phyloP scores from a whole-genome alignment of 108 stramenopile species.

The Nitzschia sp. region DNA sequence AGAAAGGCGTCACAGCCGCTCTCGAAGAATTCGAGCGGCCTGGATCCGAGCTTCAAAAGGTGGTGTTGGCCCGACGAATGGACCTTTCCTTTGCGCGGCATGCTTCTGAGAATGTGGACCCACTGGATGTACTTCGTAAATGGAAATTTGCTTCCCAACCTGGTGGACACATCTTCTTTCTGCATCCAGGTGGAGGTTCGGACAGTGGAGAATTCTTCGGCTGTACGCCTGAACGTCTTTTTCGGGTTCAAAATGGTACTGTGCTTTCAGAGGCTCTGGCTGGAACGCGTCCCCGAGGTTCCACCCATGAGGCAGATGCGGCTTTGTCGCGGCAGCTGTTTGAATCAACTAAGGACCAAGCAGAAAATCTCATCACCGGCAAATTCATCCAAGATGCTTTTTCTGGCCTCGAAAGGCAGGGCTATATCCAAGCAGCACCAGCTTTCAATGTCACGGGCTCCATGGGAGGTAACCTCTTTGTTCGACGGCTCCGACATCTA shows the following conservation, averaged over 20 bases:
- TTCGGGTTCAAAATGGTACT: conserved; percentile 41
- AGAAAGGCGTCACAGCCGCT: conserved; percentile 61
- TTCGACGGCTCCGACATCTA: conserved; percentile 74
- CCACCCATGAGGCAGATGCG: conserved; percentile 63
- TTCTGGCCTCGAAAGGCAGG: conserved; percentile 41
- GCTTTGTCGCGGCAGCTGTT: conserved; percentile 68
- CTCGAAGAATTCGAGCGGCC: conserved; percentile 39
- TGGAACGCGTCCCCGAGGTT: conserved; percentile 79
- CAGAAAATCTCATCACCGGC: conserved; percentile 79
- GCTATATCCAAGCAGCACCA: conserved; percentile 16
- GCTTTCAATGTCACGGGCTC: background rate
- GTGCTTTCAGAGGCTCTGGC: conserved; percentile 82
- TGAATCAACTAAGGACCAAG: conserved; percentile 69
- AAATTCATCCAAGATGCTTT: conserved; percentile 64
- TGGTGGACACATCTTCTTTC: conserved; percentile 79
- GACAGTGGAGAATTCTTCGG: conserved; percentile 67
- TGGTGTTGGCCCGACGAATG: conserved; percentile 70
- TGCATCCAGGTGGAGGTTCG: conserved; percentile 46
- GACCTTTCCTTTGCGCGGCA: conserved; percentile 41
- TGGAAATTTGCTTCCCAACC: conserved; percentile 65
- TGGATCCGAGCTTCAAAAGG: conserved; percentile 46
- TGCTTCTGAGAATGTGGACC: conserved; percentile 28
- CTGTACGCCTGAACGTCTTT: conserved; percentile 83
- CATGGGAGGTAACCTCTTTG: conserved; percentile 46
- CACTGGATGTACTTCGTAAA: conserved; percentile 64